A percentile compares a stretch with the other conserved stretches of the same genome.
Evolutionary conservation across 352 stramenopile species (phyloP).

Genomic region (Phytophthora lateralis): DNA sequence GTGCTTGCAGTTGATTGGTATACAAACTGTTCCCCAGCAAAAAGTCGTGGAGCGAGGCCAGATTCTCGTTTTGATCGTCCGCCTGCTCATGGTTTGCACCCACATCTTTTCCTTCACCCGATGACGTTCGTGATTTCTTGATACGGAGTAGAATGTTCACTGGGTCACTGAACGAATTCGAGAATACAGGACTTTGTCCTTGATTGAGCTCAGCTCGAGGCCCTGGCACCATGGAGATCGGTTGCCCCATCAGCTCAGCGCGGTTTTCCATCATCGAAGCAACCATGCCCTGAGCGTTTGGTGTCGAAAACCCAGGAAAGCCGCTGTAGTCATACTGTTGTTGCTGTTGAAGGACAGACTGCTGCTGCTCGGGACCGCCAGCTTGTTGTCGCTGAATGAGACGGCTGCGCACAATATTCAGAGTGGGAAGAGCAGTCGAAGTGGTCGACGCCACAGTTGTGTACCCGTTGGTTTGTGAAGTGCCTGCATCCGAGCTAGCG

Average conservation of each 20-base stretch:
- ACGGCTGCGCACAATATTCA: conserved; percentile 69
- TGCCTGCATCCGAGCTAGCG: conserved; percentile 19
- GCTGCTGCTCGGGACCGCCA: conserved; percentile 17
- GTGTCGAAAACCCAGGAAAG: conserved; percentile 29
- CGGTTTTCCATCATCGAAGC: conserved; percentile 27
- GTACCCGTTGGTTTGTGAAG: conserved; percentile 19
- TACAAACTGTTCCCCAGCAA: conserved; percentile 70
- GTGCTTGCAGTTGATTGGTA: conserved; percentile 76
- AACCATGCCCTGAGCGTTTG: conserved; percentile 19
- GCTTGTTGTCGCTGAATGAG: conserved; percentile 61
- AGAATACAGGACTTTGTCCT: conserved; percentile 39
- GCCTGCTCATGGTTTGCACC: conserved; percentile 38
- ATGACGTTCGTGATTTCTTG: conserved; percentile 66
- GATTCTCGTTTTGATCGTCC: conserved; percentile 51
- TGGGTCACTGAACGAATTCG: conserved; percentile 71
- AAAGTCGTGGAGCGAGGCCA: conserved; percentile 75
- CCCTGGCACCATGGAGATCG: conserved; percentile 23
- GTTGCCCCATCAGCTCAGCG: conserved; percentile 27
- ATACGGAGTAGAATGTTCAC: conserved; percentile 80
- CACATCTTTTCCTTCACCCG: conserved; percentile 35
- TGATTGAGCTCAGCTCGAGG: conserved; percentile 28
- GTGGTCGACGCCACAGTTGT: conserved; percentile 31
- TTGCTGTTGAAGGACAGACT: conserved; percentile 18
- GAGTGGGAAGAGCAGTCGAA: conserved; percentile 46
- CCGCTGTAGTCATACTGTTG: conserved; percentile 35